Evolutionary conservation across 2,329 filamentous ascomycete genomes (phyloP).

Genomic region (Sporothrix brunneoviolacea): DNA sequence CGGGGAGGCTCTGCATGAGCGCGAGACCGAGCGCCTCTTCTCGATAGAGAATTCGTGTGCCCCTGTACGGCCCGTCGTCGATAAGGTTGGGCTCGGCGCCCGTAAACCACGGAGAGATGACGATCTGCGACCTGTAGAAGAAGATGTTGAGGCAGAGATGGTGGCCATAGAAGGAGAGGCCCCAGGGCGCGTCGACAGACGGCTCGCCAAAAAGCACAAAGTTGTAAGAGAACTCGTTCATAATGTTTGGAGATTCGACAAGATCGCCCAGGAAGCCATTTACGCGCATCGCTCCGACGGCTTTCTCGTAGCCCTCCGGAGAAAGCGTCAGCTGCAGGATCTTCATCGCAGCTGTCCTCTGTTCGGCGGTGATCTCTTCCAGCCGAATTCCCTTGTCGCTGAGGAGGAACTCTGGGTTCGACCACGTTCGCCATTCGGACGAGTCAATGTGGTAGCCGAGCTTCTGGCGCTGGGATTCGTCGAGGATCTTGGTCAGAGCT

Average conservation of each 20-base stretch:
- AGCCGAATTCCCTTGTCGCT: conserved; percentile 63
- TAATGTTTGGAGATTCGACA: conserved; percentile 52
- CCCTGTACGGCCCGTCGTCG: conserved; percentile 55
- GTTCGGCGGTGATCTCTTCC: conserved; percentile 43
- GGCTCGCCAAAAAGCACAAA: conserved; percentile 29
- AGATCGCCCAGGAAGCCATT: conserved; percentile 70
- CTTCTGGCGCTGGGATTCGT: conserved; percentile 40
- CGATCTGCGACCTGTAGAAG: conserved; percentile 56
- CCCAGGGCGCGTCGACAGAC: conserved; percentile 55
- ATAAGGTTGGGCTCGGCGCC: conserved; percentile 74
- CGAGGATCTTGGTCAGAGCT: conserved; percentile 39
- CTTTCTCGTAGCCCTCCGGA: conserved; percentile 65
- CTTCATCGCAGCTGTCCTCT: conserved; percentile 44
- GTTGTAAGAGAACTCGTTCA: conserved; percentile 69
- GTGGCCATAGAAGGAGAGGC: conserved; percentile 70
- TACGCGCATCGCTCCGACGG: conserved; percentile 61
- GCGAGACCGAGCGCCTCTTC: conserved; percentile 60
- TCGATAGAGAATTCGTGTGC: conserved; percentile 57
- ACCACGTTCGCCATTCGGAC: conserved; percentile 63
- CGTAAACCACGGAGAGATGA: conserved; percentile 69
- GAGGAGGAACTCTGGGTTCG: conserved; percentile 67
- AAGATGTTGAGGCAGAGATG: conserved; percentile 70
- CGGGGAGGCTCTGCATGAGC: conserved; percentile 59
- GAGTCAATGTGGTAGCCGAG: conserved; percentile 59
- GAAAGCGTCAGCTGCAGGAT: conserved; percentile 56